Evolutionary conservation across 106 monocot species (phyloP).

Genomic region (Dendrobium chrysotoxum): DNA sequence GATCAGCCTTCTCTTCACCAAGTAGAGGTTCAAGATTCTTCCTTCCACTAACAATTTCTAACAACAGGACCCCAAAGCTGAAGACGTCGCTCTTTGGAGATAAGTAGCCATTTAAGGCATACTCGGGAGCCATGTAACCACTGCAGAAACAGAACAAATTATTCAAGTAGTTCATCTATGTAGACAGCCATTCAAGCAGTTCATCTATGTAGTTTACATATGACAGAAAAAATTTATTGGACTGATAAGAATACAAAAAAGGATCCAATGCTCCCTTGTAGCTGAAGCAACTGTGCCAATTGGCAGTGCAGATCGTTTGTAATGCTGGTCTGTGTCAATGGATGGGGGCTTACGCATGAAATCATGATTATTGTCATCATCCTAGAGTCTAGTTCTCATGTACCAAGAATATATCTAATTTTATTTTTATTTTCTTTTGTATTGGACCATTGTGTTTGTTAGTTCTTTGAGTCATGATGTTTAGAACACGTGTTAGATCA

Average conservation of each 20-base stretch:
- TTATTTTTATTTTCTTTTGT: not conserved
- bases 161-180: not conserved
- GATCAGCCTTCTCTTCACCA: not conserved
- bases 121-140: constrained; percentile 5
- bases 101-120: constrained; percentile 7
- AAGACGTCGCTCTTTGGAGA: constrained; percentile 5
- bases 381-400: not conserved
- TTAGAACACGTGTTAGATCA: too few relatives aligned
- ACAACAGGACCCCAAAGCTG: constrained; percentile 3
- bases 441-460: not conserved
- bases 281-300: not conserved
- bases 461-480: too few relatives aligned
- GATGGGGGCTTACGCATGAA: not conserved
- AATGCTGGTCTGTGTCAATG: not conserved
- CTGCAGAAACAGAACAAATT: not conserved
- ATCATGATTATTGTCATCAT: not conserved
- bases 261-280: not conserved
- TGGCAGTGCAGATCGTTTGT: not conserved
- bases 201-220: not conserved
- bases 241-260: not conserved
- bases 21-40: not conserved
- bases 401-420: not conserved
- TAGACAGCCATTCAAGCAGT: too few relatives aligned
- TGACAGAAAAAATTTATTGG: not conserved
- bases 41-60: constrained; percentile 9